Evolutionary conservation across 2,329 filamentous ascomycete genomes (phyloP).

Genomic region (Davidsoniella virescens): DNA sequence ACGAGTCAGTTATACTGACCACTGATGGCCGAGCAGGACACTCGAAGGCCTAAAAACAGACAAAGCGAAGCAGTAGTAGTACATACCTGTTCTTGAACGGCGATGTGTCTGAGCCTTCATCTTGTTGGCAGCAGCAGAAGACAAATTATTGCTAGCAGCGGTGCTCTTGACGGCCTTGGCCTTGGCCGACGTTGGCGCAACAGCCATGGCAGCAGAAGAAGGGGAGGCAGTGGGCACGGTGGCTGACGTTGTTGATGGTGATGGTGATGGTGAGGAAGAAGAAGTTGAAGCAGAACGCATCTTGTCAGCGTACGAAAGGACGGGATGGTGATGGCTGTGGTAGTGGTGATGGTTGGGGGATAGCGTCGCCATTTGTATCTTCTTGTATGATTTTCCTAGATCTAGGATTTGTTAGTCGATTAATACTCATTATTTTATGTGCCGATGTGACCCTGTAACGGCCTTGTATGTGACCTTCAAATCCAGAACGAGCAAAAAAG

Average conservation of each 20-base stretch:
- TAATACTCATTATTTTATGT: too few species aligned
- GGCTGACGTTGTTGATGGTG: constrained; percentile 25
- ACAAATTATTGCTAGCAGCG: not conserved
- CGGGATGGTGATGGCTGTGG: constrained; percentile 21
- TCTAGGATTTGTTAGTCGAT: not conserved
- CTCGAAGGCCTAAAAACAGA: constrained; percentile 9
- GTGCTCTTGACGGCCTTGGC: constrained; percentile 36
- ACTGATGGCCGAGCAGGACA: not conserved
- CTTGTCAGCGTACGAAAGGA: constrained; percentile 32
- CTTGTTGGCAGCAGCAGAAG: constrained; percentile 33
- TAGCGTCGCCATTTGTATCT: constrained; percentile 50
- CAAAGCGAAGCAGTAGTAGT: constrained; percentile 26
- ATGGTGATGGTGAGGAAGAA: constrained; percentile 13
- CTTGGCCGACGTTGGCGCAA: constrained; percentile 41
- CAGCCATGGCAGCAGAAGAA: constrained; percentile 46
- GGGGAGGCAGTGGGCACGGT: constrained; percentile 42
- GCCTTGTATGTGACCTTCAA: too few species aligned
- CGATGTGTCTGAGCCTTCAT: constrained; percentile 77
- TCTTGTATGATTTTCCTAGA: constrained; percentile 12
- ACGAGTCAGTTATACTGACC: not conserved
- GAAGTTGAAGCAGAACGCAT: constrained; percentile 10
- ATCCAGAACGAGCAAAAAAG: too few species aligned
- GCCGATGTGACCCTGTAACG: too few species aligned
- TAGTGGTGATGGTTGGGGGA: constrained; percentile 42
- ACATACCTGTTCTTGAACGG: constrained; percentile 67